These are phyloP conservation scores for Yamadazyma epiphylla DNA, from an alignment of 1,139 yeast genomes.

Conservation along the genomic window DNA sequence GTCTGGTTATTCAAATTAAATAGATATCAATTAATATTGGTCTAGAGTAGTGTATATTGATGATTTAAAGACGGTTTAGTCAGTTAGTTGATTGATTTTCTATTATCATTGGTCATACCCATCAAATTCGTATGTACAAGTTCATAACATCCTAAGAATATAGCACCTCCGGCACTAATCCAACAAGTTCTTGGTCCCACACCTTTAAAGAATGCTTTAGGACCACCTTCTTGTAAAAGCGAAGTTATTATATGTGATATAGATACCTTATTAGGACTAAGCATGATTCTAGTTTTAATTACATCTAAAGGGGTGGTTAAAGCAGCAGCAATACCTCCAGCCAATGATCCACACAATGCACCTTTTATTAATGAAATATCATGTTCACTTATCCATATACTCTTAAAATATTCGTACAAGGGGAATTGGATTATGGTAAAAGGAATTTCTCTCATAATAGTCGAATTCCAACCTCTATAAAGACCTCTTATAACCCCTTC, in stretches of 20 bases:
- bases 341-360: conserved; percentile 90
- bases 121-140: conserved; percentile 39
- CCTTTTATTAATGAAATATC: conserved; percentile 66
- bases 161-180: conserved; percentile 98
- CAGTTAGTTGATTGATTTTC: too few species aligned
- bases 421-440: conserved; percentile 96
- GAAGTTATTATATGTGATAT: conserved; percentile 40
- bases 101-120: too few species aligned
- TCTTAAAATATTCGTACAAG: conserved; percentile 77
- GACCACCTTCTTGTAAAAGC: conserved; percentile 64
- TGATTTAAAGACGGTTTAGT: too few species aligned
- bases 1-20: too few species aligned
- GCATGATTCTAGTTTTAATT: conserved; percentile 86
- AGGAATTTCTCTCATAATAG: conserved; percentile 92
- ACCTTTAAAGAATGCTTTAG: conserved; percentile 68
- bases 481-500: conserved; percentile 78
- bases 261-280: conserved; percentile 50
- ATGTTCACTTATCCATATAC: conserved; percentile 35
- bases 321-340: conserved; percentile 96
- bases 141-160: conserved; percentile 92
- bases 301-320: conserved; percentile 92
- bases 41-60: too few species aligned
- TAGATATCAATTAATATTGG: too few species aligned
- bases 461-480: conserved; percentile 90
- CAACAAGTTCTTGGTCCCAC: conserved; percentile 94